Base-by-base conservation (phyloP, 2,329 filamentous ascomycete genomes). In the Arachnopeziza araneosa region DNA sequence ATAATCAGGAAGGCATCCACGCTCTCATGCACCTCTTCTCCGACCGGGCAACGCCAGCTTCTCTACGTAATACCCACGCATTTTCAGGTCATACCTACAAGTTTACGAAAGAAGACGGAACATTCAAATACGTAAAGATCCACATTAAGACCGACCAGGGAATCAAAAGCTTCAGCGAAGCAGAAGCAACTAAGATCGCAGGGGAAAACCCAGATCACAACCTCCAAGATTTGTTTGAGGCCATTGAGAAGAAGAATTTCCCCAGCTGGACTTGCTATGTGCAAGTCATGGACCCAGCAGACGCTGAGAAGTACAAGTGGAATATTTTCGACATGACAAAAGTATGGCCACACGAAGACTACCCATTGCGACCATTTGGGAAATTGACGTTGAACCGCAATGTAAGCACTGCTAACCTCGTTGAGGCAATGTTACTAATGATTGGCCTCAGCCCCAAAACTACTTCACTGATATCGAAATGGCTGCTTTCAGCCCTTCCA, bases 381-480 rank as follows among this genome's bases (percentile, higher is more conserved):
- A 75, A 75, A 52, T 71, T 85, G 64, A 79, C 76, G 0, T 70
- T 85, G 12, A 79, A 83, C 65, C 72, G 73, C 55, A 84, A 83
- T 61, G 75, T 76, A 62, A 60, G 66, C 24, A 24, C 22, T 52
- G 2, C 12, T 48, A 8, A 7, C 22, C n/a, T 24, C 50, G 9
- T 12, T 52, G 19, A 3, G 4, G 3, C 21, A 22, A 22, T n/a
- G 9, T 9, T 22, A n/a, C 50, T 52, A 22, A 52, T 75, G 2
- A 36, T 5, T 5, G 26, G 9, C 21, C 24, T n/a, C 24, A 66
- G 77, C 61, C 80, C 1, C 73, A 81, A 57, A 89, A 90, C 74
- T 89, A 88, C 75, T 88, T 89, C 68, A 79, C 81, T 53, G 87
- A 91, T 68, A 82, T 88, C 53, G 86, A 90, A 71, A 85, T 89